phyloP scores from a whole-genome alignment of 176 grass and related monocot genomes.

The Avena atlantica region DNA sequence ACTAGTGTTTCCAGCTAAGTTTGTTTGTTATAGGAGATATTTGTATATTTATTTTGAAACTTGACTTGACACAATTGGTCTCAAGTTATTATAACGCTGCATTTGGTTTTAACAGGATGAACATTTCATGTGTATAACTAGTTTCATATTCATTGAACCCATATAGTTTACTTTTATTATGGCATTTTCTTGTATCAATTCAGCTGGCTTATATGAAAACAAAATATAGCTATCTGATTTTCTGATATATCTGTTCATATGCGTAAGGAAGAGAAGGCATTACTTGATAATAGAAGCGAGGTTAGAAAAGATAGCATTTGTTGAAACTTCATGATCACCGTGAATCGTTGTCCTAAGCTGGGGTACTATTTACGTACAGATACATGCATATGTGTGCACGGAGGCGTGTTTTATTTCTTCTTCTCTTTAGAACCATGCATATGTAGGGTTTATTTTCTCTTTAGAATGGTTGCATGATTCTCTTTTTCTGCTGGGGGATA shows the following conservation, averaged over 20 bases:
- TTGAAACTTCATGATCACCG: background rate
- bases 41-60: background rate
- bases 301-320: background rate
- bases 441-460: background rate
- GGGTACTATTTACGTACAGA: background rate
- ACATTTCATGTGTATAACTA: background rate
- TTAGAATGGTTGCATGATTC: background rate
- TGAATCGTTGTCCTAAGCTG: background rate
- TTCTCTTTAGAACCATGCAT: background rate
- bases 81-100: background rate
- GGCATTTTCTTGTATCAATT: too few relatives aligned
- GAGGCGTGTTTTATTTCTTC: background rate
- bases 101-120: background rate
- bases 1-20: background rate
- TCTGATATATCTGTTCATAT: background rate
- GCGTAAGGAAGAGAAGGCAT: background rate
- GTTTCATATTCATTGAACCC: background rate
- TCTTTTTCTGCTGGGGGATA: background rate
- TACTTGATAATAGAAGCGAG: background rate
- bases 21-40: background rate
- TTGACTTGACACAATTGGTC: background rate
- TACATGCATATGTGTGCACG: background rate
- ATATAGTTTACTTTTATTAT: background rate
- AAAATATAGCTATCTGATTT: too few relatives aligned
- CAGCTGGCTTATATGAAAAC: too few relatives aligned